phyloP scores from a whole-genome alignment of 768 basidiomycete species.

The Suillus clintonianus region DNA sequence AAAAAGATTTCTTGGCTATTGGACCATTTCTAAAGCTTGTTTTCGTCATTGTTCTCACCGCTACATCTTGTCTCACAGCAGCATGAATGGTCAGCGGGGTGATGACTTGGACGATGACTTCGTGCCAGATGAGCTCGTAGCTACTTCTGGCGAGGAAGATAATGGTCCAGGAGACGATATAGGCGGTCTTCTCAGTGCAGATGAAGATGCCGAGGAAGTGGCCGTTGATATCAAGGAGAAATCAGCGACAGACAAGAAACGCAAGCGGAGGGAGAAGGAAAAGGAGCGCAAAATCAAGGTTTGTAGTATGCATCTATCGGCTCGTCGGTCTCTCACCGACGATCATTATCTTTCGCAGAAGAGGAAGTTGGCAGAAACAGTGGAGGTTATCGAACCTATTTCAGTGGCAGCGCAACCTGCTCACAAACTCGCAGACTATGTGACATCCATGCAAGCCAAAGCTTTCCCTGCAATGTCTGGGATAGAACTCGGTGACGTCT shows the following conservation, averaged over 20 bases:
- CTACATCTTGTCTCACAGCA: slow-evolving; percentile 7
- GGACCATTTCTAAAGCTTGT: neutral
- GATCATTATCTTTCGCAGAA: slow-evolving; percentile 45
- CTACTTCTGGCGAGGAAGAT: slow-evolving; percentile 61
- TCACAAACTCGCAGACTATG: slow-evolving; percentile 57
- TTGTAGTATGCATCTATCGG: slow-evolving; percentile 12
- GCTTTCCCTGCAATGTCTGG: slow-evolving; percentile 66
- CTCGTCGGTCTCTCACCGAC: slow-evolving; percentile 9
- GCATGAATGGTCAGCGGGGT: slow-evolving; percentile 44
- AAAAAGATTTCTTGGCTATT: neutral
- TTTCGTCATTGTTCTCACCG: slow-evolving; percentile 11
- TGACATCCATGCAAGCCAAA: slow-evolving; percentile 67
- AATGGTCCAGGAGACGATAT: slow-evolving; percentile 37
- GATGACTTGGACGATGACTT: slow-evolving; percentile 89
- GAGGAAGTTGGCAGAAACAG: slow-evolving; percentile 56
- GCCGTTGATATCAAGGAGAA: slow-evolving; percentile 23
- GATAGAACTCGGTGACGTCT: slow-evolving; percentile 79
- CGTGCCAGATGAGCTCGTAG: slow-evolving; percentile 66
- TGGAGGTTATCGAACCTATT: slow-evolving; percentile 36
- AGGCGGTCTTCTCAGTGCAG: slow-evolving; percentile 44
- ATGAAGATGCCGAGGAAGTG: slow-evolving; percentile 43
- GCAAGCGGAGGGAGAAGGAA: slow-evolving; percentile 73
- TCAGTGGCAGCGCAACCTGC: slow-evolving; percentile 63
- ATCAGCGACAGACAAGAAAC: slow-evolving; percentile 51
- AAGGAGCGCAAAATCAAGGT: slow-evolving; percentile 77